Evolutionary conservation across 768 basidiomycete species (phyloP).

Genomic region (Solioccasus polychromus): DNA sequence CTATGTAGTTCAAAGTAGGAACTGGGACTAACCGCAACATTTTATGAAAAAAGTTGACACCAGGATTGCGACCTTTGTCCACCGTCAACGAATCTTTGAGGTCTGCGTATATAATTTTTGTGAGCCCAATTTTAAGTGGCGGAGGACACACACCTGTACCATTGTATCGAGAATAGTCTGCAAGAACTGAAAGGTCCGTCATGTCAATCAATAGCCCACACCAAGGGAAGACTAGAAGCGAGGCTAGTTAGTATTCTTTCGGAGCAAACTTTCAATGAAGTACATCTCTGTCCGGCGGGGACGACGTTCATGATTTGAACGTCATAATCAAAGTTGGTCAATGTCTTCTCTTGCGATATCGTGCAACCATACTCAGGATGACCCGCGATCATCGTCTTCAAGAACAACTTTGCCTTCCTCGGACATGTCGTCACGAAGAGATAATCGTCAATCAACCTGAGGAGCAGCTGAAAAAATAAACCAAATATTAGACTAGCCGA

Average conservation of each 20-base stretch:
- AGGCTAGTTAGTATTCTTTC: not conserved
- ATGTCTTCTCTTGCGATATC: constrained; percentile 84
- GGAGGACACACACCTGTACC: constrained; percentile 47
- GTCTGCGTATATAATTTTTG: constrained; percentile 38
- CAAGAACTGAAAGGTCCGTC: constrained; percentile 69
- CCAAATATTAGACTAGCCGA: not conserved
- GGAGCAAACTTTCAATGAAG: constrained; percentile 1
- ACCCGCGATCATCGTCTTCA: constrained; percentile 75
- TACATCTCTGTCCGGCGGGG: constrained; percentile 44
- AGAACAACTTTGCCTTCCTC: constrained; percentile 60
- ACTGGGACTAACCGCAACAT: constrained; percentile 64
- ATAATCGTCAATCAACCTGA: constrained; percentile 95
- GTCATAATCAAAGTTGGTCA: constrained; percentile 79
- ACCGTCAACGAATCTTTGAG: constrained; percentile 70
- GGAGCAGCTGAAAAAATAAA: constrained; percentile 51
- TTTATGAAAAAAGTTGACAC: constrained; percentile 61
- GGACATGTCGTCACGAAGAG: constrained; percentile 75
- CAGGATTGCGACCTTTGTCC: constrained; percentile 60
- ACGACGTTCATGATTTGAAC: constrained; percentile 52
- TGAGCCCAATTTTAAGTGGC: not conserved
- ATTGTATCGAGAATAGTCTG: constrained; percentile 72
- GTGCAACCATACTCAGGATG: constrained; percentile 95
- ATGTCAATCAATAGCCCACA: constrained; percentile 85
- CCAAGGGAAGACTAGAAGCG: constrained; percentile 80
- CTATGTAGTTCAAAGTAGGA: not conserved